These are phyloP conservation scores for Aspergillus coremiiformis DNA, from an alignment of 495 filamentous ascomycete species.

Conservation along the genomic window DNA sequence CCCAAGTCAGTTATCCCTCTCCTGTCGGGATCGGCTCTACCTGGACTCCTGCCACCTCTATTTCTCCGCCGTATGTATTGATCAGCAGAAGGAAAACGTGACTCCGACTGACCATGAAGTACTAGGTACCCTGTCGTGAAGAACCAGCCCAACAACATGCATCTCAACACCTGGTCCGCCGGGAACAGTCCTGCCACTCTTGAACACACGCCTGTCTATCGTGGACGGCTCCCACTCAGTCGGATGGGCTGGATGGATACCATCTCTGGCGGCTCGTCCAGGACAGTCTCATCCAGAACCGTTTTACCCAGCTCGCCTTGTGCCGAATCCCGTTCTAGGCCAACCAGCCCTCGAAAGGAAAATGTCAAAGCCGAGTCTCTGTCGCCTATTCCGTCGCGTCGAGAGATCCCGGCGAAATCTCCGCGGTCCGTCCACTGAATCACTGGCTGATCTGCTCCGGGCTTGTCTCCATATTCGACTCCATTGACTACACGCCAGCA, in stretches of 20 bases:
- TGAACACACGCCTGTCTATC: slow-evolving; percentile 27
- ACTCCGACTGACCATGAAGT: slow-evolving; percentile 19
- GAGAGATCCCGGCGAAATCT: slow-evolving; percentile 23
- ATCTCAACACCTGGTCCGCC: slow-evolving; percentile 26
- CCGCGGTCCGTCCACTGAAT: slow-evolving; percentile 17
- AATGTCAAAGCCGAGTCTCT: slow-evolving; percentile 27
- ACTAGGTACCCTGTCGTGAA: slow-evolving; percentile 35
- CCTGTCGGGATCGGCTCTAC: slow-evolving; percentile 32
- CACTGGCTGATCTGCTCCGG: not conserved
- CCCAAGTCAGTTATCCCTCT: slow-evolving; percentile 37
- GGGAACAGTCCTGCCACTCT: slow-evolving; percentile 22
- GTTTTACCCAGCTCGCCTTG: slow-evolving; percentile 21
- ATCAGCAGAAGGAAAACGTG: not conserved
- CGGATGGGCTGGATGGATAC: slow-evolving; percentile 28
- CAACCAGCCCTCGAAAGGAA: slow-evolving; percentile 31
- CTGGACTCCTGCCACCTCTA: slow-evolving; percentile 45
- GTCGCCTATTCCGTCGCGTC: slow-evolving; percentile 30
- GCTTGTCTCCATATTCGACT: not conserved
- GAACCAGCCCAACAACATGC: slow-evolving; percentile 24
- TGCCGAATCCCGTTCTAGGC: slow-evolving; percentile 17
- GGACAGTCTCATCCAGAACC: slow-evolving; percentile 26
- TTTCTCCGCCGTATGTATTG: slow-evolving; percentile 40
- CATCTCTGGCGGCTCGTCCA: slow-evolving; percentile 26
- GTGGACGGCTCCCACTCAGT: slow-evolving; percentile 19
- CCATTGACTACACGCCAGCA: not conserved